Evolutionary conservation across 1,284 basidiomycete genomes (phyloP), one percentile per base, ranked within the genome.

Genomic region (Takashimella koratensis): DNA sequence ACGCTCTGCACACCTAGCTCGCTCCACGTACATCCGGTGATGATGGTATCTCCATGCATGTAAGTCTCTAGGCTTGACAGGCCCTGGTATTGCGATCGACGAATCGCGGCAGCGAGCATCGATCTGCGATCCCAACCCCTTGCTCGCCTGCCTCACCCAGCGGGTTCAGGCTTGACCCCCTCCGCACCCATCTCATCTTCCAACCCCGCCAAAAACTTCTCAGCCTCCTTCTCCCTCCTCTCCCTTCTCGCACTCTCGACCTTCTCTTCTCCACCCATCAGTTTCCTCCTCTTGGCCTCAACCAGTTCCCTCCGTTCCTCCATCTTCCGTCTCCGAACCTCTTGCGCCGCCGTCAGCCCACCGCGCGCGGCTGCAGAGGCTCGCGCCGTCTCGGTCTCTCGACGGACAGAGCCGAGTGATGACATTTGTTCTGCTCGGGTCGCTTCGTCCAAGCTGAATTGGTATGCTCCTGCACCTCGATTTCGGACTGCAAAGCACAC

Each of bases 401-500:
- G 79, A 40, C 89, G 78, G 11, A 81, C 80, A 6, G 77, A 70
- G 44, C 80, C 82, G 13, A 98, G 75, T 47, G 86, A 85, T 47
- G 88, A 86, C 88, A 93, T 88, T 75, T 96, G 86, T 51, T 77
- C 76, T 57, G 75, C 75, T 27, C 94, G 81, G 25, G 81, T 82
- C 54, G 86, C 84, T 63, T 91, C 88, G 65, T 95, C 89, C 1
- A 73, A 80, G 2, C 89, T 88, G 72, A 98, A 94, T 65, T 88
- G 84, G 70, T 94, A 95, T 76, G 88, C 90, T 0, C 84, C 93
- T 0, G 93, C 92, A 27, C 89, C 94, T 65, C 86, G 86, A 16
- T 53, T 83, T 6, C 94, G 86, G 10, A 76, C 74, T 75, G 47
- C 1, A 3, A 36, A n/a, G n/a, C n/a, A n/a, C n/a, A n/a, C n/a